Percentiles rank a stretch among this genome's conserved stretches.
Evolutionary conservation across 2,329 filamentous ascomycete species (phyloP).

Genomic region (Tolypocladium amazonense): DNA sequence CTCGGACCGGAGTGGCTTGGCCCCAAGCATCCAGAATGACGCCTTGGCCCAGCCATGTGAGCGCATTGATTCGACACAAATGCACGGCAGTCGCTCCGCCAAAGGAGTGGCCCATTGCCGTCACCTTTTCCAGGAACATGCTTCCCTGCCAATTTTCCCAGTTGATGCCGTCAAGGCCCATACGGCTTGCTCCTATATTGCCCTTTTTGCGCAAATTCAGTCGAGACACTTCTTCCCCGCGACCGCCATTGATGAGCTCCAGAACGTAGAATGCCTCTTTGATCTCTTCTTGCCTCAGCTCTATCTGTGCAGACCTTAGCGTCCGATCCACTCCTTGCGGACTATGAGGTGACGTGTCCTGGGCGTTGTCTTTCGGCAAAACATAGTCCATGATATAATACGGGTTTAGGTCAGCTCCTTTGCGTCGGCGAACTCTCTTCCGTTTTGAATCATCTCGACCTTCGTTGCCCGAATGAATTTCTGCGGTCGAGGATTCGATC

Average conservation of each 20-base stretch:
- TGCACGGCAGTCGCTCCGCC: constrained; percentile 55
- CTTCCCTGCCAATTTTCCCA: constrained; percentile 47
- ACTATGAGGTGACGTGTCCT: constrained; percentile 42
- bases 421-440: constrained; percentile 18
- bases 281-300: constrained; percentile 52
- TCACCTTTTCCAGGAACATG: constrained; percentile 46
- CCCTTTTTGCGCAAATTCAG: constrained; percentile 46
- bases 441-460: constrained; percentile 18
- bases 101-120: constrained; percentile 56
- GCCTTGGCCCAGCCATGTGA: constrained; percentile 49
- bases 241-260: constrained; percentile 40
- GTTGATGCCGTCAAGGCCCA: constrained; percentile 41
- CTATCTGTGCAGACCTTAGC: constrained; percentile 49
- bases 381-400: constrained; percentile 50
- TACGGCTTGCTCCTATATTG: constrained; percentile 47
- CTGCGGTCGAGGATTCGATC: constrained; percentile 16
- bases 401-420: constrained; percentile 10
- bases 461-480: constrained; percentile 10
- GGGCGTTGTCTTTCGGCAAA: constrained; percentile 45
- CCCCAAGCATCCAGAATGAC: constrained; percentile 60
- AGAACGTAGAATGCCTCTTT: constrained; percentile 51
- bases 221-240: constrained; percentile 36
- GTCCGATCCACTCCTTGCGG: constrained; percentile 48
- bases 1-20: constrained; percentile 32
- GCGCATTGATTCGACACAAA: constrained; percentile 41